phyloP scores from a whole-genome alignment of 2,329 filamentous ascomycete genomes.

The Tolypocladium ophioglossoides region DNA sequence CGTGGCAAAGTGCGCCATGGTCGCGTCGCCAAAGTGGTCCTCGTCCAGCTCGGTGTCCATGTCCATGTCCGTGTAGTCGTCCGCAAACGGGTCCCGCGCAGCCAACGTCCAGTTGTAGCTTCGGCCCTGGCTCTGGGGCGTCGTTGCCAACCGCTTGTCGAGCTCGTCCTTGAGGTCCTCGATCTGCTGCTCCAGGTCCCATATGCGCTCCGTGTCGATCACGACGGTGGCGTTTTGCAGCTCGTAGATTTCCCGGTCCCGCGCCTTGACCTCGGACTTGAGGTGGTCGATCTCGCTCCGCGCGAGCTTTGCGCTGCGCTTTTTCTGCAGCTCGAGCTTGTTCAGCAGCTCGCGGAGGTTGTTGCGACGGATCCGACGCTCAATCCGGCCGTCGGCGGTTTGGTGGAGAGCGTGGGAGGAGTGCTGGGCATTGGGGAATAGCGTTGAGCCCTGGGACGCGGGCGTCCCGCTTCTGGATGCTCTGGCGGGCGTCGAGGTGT shows the following conservation, averaged over 20 bases:
- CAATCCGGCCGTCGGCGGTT: slow-evolving; percentile 44
- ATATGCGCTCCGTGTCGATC: slow-evolving; percentile 35
- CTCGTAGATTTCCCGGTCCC: slow-evolving; percentile 42
- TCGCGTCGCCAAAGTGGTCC: slow-evolving; percentile 37
- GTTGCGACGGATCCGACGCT: slow-evolving; percentile 45
- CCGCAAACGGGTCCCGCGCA: slow-evolving; percentile 33
- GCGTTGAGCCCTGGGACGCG: slow-evolving; percentile 3
- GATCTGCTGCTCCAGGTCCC: slow-evolving; percentile 29
- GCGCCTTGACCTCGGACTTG: slow-evolving; percentile 33
- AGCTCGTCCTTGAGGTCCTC: slow-evolving; percentile 24
- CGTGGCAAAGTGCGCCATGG: slow-evolving; percentile 38
- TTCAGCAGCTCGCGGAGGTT: slow-evolving; percentile 50
- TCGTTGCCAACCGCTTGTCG: slow-evolving; percentile 9
- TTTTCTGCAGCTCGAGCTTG: slow-evolving; percentile 36
- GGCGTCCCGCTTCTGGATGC: slow-evolving; percentile 6
- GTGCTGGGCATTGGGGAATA: slow-evolving; percentile 20
- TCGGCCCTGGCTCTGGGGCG: slow-evolving; percentile 4
- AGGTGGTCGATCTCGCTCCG: slow-evolving; percentile 39
- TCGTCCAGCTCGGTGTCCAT: slow-evolving; percentile 6
- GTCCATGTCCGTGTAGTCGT: slow-evolving; percentile 27
- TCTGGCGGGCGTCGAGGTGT: slow-evolving; percentile 33
- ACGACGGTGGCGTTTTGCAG: slow-evolving; percentile 39
- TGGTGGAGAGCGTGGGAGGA: slow-evolving; percentile 33
- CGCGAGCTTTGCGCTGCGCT: slow-evolving; percentile 24
- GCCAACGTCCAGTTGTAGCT: slow-evolving; percentile 40